Evolutionary conservation across 2,329 filamentous ascomycete genomes (phyloP).

Genomic region (Arthrinium puccinioides): DNA sequence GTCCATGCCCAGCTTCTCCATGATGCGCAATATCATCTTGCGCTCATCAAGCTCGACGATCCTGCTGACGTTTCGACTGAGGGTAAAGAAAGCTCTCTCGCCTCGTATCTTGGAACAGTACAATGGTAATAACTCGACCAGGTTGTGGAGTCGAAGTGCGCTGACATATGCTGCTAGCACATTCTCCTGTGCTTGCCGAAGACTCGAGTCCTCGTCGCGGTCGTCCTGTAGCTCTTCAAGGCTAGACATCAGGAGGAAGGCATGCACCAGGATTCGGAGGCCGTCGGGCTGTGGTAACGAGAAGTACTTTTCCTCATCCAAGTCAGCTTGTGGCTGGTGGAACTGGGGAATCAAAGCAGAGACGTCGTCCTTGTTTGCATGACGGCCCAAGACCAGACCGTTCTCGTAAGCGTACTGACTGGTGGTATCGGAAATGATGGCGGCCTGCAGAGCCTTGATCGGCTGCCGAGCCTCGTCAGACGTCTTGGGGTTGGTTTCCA

Average conservation of each 20-base stretch:
- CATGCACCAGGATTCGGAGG: constrained; percentile 62
- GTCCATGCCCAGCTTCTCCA: constrained; percentile 69
- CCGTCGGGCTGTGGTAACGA: constrained; percentile 52
- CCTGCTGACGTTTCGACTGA: constrained; percentile 71
- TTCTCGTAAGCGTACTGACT: constrained; percentile 52
- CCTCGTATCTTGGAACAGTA: constrained; percentile 75
- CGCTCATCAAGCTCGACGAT: constrained; percentile 61
- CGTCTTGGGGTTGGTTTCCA: constrained; percentile 51
- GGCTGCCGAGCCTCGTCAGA: constrained; percentile 54
- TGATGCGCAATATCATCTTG: constrained; percentile 61
- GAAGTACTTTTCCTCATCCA: constrained; percentile 41
- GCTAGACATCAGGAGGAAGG: constrained; percentile 58
- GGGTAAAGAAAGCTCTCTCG: constrained; percentile 57
- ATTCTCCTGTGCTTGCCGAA: constrained; percentile 56
- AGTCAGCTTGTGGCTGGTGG: constrained; percentile 21
- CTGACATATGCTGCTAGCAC: constrained; percentile 78
- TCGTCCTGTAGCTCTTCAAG: constrained; percentile 50
- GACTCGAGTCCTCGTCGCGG: constrained; percentile 26
- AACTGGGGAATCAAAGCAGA: constrained; percentile 37
- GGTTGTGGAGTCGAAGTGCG: constrained; percentile 62
- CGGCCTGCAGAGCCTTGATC: constrained; percentile 69
- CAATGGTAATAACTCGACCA: constrained; percentile 74
- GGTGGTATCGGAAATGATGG: constrained; percentile 60
- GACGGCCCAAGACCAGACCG: constrained; percentile 42
- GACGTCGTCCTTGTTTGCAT: constrained; percentile 33